These are phyloP conservation scores for Amanita subjunquillea DNA, from an alignment of 768 basidiomycete species.

Conservation along the genomic window DNA sequence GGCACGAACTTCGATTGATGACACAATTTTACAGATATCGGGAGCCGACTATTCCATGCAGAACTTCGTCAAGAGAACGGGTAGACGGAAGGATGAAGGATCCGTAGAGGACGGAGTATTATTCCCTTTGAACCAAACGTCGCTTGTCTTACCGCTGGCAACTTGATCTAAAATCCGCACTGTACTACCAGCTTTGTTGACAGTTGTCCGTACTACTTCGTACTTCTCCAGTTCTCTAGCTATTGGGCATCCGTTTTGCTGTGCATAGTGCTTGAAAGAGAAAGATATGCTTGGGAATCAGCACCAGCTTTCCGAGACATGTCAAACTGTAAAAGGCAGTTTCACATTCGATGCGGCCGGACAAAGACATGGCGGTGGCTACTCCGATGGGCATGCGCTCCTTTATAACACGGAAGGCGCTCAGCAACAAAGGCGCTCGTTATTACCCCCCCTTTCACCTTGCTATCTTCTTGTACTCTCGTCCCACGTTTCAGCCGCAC, in stretches of 20 bases:
- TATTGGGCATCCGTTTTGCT: not conserved
- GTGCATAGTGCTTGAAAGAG: not conserved
- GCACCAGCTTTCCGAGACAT: not conserved
- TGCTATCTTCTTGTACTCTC: not conserved
- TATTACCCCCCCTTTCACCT: not conserved
- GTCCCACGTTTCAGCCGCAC: not conserved
- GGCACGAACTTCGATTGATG: conserved; percentile 9
- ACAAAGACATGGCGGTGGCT: conserved; percentile 4
- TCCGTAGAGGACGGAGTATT: conserved; percentile 7
- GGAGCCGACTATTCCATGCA: conserved; percentile 66
- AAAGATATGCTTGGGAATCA: too few relatives aligned
- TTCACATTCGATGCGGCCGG: conserved; percentile 5
- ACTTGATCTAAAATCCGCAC: too few relatives aligned
- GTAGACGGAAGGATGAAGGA: conserved; percentile 46
- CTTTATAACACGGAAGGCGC: not conserved
- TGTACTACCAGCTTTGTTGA: not conserved
- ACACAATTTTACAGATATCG: conserved; percentile 33
- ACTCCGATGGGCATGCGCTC: not conserved
- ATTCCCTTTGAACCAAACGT: not conserved
- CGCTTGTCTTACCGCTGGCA: not conserved
- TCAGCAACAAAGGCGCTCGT: not conserved
- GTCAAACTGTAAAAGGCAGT: conserved; percentile 4
- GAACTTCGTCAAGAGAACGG: conserved; percentile 56
- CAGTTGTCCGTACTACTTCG: not conserved
- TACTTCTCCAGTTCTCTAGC: not conserved